Percentiles rank a stretch among this genome's conserved stretches.
Evolutionary conservation across 257 asterid genomes (phyloP).

Genomic region (Haberlea rhodopensis): DNA sequence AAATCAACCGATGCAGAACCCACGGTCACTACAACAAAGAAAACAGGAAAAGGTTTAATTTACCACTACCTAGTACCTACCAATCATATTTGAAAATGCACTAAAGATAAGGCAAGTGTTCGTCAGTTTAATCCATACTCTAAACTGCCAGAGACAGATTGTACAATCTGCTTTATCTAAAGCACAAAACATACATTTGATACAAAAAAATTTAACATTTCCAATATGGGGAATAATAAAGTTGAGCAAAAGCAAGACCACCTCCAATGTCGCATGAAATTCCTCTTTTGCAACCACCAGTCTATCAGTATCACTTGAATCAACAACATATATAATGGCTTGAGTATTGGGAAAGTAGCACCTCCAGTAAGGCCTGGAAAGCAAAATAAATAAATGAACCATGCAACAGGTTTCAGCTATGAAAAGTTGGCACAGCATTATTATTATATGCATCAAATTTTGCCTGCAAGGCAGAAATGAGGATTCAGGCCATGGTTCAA

Average conservation of each 20-base stretch:
- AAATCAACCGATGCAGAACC: too few relatives aligned
- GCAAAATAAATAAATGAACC: slow-evolving; percentile 15
- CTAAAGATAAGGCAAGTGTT: not conserved
- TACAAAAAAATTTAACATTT: not conserved
- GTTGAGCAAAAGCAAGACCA: slow-evolving; percentile 26
- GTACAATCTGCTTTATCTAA: not conserved
- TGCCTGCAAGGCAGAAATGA: not conserved
- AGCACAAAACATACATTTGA: not conserved
- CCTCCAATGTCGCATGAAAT: slow-evolving; percentile 94
- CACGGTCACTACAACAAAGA: not conserved
- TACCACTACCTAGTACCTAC: not conserved
- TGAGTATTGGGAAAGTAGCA: slow-evolving; percentile 97
- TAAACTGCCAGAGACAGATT: not conserved
- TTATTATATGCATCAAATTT: not conserved
- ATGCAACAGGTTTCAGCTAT: slow-evolving; percentile 1
- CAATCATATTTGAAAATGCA: not conserved
- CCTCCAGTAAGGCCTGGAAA: slow-evolving; percentile 95
- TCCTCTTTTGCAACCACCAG: slow-evolving; percentile 90
- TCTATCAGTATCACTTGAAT: slow-evolving; percentile 98
- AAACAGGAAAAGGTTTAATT: not conserved
- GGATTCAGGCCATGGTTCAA: not conserved
- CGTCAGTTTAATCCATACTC: not conserved
- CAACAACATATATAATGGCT: slow-evolving; percentile 95
- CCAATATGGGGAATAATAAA: not conserved
- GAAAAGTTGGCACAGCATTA: slow-evolving; percentile 7